A percentile compares a stretch with the other conserved stretches of the same genome.
phyloP scores from a whole-genome alignment of 2,329 filamentous ascomycete genomes.

The Aspergillus pseudoviridinutans region DNA sequence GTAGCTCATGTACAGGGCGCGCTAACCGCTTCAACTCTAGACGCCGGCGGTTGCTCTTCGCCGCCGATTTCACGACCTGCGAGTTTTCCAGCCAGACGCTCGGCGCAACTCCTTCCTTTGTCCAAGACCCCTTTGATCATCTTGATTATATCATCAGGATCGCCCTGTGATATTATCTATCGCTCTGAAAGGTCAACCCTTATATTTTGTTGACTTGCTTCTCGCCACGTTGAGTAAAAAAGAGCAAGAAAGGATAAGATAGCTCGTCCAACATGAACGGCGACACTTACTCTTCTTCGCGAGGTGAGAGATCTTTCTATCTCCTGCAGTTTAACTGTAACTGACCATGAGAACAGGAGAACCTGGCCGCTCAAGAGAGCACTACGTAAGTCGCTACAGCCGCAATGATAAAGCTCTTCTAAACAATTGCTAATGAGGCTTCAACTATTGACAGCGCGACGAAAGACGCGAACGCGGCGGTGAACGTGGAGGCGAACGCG shows the following conservation, averaged over 20 bases:
- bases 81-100: conserved; percentile 26
- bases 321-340: neutral
- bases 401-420: neutral
- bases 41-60: conserved; percentile 11
- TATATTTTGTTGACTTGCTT: neutral
- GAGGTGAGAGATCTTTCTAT: conserved; percentile 54
- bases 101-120: conserved; percentile 13
- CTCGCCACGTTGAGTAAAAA: conserved; percentile 11
- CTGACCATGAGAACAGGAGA: conserved; percentile 33
- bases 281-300: conserved; percentile 68
- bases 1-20: conserved; percentile 16
- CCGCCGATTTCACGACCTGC: conserved; percentile 22
- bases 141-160: neutral
- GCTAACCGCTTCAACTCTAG: conserved; percentile 18
- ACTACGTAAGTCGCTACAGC: conserved; percentile 44
- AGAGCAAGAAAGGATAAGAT: conserved; percentile 13
- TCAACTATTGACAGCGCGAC: conserved; percentile 37
- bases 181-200: neutral
- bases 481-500: conserved; percentile 36
- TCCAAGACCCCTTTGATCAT: conserved; percentile 1
- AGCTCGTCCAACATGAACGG: conserved; percentile 66
- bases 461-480: conserved; percentile 44
- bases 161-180: neutral
- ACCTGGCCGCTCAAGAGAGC: conserved; percentile 50
- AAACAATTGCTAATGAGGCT: neutral